Evolutionary conservation across 306 rosid genomes (phyloP).

Genomic region (Mimosa bimucronata): DNA sequence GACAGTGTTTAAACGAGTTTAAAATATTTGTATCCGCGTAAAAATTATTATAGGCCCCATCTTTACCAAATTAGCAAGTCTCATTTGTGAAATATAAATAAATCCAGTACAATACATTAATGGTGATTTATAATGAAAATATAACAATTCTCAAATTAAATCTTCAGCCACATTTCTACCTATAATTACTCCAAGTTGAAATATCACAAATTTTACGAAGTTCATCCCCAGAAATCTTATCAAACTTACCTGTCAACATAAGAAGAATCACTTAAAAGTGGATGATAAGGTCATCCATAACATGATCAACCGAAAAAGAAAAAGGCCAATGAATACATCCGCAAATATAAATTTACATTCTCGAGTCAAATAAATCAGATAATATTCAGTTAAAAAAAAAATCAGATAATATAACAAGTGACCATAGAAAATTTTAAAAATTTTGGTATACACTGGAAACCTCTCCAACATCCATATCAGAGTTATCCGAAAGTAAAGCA

Average conservation of each 20-base stretch:
- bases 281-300: neutral
- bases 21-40: conserved; percentile 7
- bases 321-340: conserved; percentile 11
- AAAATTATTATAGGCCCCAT: neutral
- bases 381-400: too few relatives aligned
- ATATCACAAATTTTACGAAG: neutral
- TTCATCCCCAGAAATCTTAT: neutral
- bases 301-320: neutral
- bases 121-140: neutral
- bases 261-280: conserved; percentile 24
- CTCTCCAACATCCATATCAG: conserved; percentile 68
- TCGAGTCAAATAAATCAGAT: neutral
- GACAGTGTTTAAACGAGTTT: neutral
- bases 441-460: conserved; percentile 46
- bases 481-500: conserved; percentile 37
- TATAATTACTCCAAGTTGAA: neutral
- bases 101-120: conserved; percentile 2
- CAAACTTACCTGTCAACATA: neutral
- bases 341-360: conserved; percentile 14
- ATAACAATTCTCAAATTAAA: neutral
- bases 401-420: neutral
- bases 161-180: conserved; percentile 4
- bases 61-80: neutral
- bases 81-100: conserved; percentile 8
- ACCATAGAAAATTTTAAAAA: neutral